Conservation (phyloP, 1,139 yeast genomes). For the Petasospora rhodanensis region DNA sequence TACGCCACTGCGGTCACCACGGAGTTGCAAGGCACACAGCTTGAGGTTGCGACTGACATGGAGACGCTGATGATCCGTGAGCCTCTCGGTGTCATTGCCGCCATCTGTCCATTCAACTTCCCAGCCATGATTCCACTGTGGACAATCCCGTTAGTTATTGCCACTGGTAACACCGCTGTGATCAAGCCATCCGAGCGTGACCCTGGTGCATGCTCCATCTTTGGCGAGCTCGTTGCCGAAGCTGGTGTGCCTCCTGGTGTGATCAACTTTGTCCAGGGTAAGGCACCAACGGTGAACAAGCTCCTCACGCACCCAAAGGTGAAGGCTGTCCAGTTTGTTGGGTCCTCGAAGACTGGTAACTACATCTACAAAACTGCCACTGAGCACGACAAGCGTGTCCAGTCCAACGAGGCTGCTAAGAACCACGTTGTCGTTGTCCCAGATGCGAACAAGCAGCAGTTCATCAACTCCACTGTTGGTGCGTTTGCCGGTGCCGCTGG, state of each 20-base stretch:
- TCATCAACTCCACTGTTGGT: slow-evolving; percentile 64
- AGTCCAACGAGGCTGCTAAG: slow-evolving; percentile 30
- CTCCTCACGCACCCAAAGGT: slow-evolving; percentile 67
- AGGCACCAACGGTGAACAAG: slow-evolving; percentile 70
- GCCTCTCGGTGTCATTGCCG: slow-evolving; percentile 62
- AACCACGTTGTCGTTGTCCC: slow-evolving; percentile 30
- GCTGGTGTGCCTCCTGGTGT: slow-evolving; percentile 79
- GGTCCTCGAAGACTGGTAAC: slow-evolving; percentile 73
- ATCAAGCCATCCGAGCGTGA: slow-evolving; percentile 70
- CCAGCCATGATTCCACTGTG: slow-evolving; percentile 85
- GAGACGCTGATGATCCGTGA: slow-evolving; percentile 72
- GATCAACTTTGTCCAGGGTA: slow-evolving; percentile 68
- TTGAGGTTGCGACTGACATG: slow-evolving; percentile 73
- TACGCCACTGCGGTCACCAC: slow-evolving; percentile 37
- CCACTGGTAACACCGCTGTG: slow-evolving; percentile 70
- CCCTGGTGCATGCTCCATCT: slow-evolving; percentile 74
- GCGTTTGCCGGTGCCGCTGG: slow-evolving; percentile 88
- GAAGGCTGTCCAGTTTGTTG: slow-evolving; percentile 74
- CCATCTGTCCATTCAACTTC: slow-evolving; percentile 66
- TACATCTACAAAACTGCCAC: slow-evolving; percentile 53
- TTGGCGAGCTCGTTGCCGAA: slow-evolving; percentile 63
- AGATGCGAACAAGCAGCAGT: slow-evolving; percentile 64
- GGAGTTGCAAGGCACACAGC: slow-evolving; percentile 58
- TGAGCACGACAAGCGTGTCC: slow-evolving; percentile 27
- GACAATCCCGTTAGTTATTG: slow-evolving; percentile 69